A percentile compares a stretch with the other conserved stretches of the same genome.
These are phyloP conservation scores for Tripterygium wilfordii DNA, from an alignment of 177 flowering plant genomes.

Conservation along the genomic window DNA sequence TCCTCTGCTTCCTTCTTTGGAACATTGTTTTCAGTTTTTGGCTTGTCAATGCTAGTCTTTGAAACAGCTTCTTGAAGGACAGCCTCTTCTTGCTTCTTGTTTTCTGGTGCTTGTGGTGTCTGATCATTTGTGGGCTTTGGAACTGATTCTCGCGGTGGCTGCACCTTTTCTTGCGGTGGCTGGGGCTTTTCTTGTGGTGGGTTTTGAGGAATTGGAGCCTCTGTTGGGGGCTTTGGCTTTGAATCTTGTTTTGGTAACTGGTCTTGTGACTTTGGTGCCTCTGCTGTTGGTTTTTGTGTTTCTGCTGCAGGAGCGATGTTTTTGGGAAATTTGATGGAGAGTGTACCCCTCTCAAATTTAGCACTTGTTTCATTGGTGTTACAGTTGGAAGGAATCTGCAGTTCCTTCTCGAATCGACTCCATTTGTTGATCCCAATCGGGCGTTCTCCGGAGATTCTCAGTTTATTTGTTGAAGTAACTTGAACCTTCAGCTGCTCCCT, in stretches of 20 bases:
- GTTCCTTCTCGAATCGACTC: conserved; percentile 26
- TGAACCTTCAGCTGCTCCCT: conserved; percentile 33
- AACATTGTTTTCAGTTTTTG: neutral
- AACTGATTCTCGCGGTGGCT: neutral
- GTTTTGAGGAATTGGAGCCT: neutral
- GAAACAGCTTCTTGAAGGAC: neutral
- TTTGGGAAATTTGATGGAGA: conserved; percentile 9
- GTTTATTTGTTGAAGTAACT: conserved; percentile 5
- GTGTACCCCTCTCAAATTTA: conserved; percentile 18
- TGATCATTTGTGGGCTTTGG: neutral
- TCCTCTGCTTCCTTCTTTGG: neutral
- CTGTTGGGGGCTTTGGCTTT: neutral
- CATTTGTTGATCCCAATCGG: conserved; percentile 15
- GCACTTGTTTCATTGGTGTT: conserved; percentile 17
- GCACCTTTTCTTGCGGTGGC: neutral
- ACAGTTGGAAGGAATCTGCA: conserved; percentile 16
- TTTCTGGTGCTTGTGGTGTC: neutral
- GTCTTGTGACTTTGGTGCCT: neutral
- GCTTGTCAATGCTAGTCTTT: neutral
- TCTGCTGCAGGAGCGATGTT: neutral
- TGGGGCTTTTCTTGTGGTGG: neutral
- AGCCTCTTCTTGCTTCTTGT: neutral
- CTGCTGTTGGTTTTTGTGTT: neutral
- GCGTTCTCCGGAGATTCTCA: conserved; percentile 29
- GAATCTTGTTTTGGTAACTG: neutral